Evolutionary conservation across 192 early-diverging fungal genomes (phyloP).

Genomic region (Coemansia asiatica): DNA sequence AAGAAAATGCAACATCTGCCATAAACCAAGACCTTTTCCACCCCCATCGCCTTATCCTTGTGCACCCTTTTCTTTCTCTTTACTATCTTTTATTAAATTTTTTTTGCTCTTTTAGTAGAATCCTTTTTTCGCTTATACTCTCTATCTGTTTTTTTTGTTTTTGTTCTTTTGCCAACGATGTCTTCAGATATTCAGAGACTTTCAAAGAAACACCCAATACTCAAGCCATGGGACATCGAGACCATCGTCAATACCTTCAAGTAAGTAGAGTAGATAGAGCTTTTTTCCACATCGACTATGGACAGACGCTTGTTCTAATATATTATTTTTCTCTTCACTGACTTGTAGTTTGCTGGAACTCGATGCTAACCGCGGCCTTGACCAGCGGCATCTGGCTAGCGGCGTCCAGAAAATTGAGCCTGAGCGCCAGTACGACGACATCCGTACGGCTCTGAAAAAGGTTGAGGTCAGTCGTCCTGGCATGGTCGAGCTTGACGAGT

Average conservation of each 20-base stretch:
- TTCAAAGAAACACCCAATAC: constrained; percentile 47
- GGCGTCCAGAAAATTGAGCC: constrained; percentile 66
- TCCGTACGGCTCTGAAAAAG: constrained; percentile 67
- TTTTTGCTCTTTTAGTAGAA: constrained; percentile 4
- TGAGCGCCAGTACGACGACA: constrained; percentile 71
- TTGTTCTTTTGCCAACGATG: not conserved
- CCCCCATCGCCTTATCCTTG: not conserved
- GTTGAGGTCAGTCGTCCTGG: constrained; percentile 67
- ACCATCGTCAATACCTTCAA: constrained; percentile 44
- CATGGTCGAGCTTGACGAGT: constrained; percentile 77
- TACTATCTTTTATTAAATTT: constrained; percentile 11
- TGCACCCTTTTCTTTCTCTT: constrained; percentile 7
- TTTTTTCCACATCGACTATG: not conserved
- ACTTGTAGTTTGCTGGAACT: constrained; percentile 60
- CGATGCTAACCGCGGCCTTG: constrained; percentile 67
- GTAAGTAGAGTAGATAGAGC: constrained; percentile 30
- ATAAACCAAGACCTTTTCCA: no score
- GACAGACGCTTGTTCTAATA: not conserved
- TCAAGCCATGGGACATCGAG: constrained; percentile 60
- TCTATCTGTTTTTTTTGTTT: not conserved
- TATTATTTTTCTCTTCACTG: not conserved
- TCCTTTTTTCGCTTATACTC: no score
- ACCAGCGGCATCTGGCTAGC: constrained; percentile 66
- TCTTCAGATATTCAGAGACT: constrained; percentile 33
- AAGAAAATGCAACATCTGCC: not conserved